Evolutionary conservation across 768 basidiomycete genomes (phyloP), one percentile per base, ranked within the genome.

Genomic region (Trametes punicea): DNA sequence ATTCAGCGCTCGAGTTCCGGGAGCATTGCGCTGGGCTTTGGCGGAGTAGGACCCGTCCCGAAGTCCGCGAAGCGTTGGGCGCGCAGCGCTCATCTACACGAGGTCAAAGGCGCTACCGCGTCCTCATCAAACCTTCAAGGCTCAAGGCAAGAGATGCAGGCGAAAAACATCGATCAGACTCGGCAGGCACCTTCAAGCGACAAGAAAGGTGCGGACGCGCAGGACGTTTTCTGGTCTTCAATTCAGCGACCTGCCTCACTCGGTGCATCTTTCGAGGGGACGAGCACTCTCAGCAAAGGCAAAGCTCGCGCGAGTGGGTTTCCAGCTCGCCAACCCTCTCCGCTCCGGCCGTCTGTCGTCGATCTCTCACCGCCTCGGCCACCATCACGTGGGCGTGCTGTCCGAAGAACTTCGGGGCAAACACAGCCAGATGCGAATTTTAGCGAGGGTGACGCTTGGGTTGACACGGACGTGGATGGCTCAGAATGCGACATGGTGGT

Each of bases 81-180:
- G 20, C 73, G 83, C 33, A 84, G 75, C 0, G 82, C 87, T 3
- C 87, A 89, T 72, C 61, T 88, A 42, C 87, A 89, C 59, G 83
- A 86, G 64, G 80, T 87, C n/a, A 65, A 65, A 59, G 53, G 47
- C 46, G 41, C 39, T 45, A 48, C 33, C 4, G 38, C 49, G 34
- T 42, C 45, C 23, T 42, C 40, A 21, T 52, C 47, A 23, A 26
- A 25, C 31, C 27, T 31, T 39, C 31, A 33, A 29, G 45, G 30
- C 11, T 6, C 23, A 33, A 38, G 46, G 20, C 34, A 44, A 15
- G 10, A 39, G 39, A 41, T 13, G 20, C 41, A 40, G 1, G 47
- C 41, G 18, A 6, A 10, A 11, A 34, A 30, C 23, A 53, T 16
- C 11, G 42, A 29, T 7, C 36, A 27, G 31, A 39, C 46, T 9